phyloP scores from a whole-genome alignment of 345 rosid genomes.

The Citrus cavaleriei region DNA sequence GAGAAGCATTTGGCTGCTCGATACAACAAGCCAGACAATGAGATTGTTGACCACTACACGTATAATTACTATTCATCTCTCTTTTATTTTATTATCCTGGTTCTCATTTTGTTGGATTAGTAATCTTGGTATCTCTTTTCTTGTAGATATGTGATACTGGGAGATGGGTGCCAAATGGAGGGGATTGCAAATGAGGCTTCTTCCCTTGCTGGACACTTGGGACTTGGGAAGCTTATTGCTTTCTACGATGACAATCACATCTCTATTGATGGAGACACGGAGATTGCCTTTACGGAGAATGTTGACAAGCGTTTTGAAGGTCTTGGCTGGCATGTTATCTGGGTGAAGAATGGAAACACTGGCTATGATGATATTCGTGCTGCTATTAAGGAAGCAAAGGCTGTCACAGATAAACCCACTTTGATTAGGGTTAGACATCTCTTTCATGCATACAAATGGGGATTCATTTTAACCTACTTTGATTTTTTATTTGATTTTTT shows the following conservation, averaged over 20 bases:
- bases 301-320: conserved; percentile 88
- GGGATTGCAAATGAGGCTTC: conserved; percentile 91
- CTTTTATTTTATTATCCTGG: neutral
- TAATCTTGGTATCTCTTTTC: neutral
- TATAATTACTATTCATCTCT: conserved; percentile 18
- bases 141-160: conserved; percentile 63
- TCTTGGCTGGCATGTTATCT: conserved; percentile 99
- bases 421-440: conserved; percentile 60
- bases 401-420: conserved; percentile 92
- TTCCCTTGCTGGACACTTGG: conserved; percentile 98
- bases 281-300: conserved; percentile 91
- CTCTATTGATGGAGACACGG: conserved; percentile 97
- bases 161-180: conserved; percentile 99
- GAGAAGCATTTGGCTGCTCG: conserved; percentile 95
- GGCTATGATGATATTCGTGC: conserved; percentile 99
- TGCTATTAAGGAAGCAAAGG: conserved; percentile 97
- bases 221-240: conserved; percentile 97
- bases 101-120: neutral
- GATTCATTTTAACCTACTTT: neutral
- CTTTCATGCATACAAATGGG: neutral
- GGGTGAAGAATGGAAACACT: conserved; percentile 99
- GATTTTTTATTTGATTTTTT: too few species aligned
- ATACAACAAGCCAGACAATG: conserved; percentile 75
- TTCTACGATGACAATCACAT: conserved; percentile 99
- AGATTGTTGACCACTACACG: conserved; percentile 92